Base-by-base conservation (phyloP, 208 protist genomes). In the Trypanosoma vivax region DNA sequence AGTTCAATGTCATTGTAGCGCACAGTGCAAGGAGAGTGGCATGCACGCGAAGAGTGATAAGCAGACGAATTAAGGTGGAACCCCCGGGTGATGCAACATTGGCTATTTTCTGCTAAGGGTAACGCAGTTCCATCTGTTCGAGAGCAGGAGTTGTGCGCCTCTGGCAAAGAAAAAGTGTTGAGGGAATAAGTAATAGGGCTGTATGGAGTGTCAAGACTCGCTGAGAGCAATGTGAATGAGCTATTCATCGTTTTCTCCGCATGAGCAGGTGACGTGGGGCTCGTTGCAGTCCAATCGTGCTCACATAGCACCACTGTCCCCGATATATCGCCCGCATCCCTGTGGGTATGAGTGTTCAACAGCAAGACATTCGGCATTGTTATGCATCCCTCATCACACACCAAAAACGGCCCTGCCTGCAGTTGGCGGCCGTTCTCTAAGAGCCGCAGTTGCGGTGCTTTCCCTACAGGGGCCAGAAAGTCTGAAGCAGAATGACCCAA, bases 151-250 rank as follows among this genome's bases (percentile, higher is more conserved):
- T 50, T 55, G 38, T 45, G 31, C 18, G 51, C 41, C n/a, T n/a
- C n/a, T n/a, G n/a, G n/a, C n/a, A n/a, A n/a, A n/a, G n/a, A n/a
- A n/a, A n/a, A 54, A 27, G 65, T 58, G 55, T 92, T 80, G 50
- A 89, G 66, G 9, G 84, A 83, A 63, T 92, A 92, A 9, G 78
- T 89, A 62, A 92, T 92, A 38, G 84, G 84, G 56, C 84, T 92
- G 57, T 86, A 92, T 16, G 79, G 84, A 0, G 72, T 85, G 39
- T 92, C 70, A 50, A 87, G 75, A 50, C 77, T 87, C 5, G 84
- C 65, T 18, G 79, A 88, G 31, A 79, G 71, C 21, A 92, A 66
- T 7, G 77, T 88, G 58, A 92, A 92, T 29, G 74, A 84, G 28
- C 60, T 58, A 50, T 78, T 83, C 18, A 10, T 19, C 33, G 45